Percentiles rank a stretch among this genome's conserved stretches.
These are phyloP conservation scores for Lachnellula subtilissima DNA, from an alignment of 2,329 filamentous ascomycete species.

Conservation along the genomic window DNA sequence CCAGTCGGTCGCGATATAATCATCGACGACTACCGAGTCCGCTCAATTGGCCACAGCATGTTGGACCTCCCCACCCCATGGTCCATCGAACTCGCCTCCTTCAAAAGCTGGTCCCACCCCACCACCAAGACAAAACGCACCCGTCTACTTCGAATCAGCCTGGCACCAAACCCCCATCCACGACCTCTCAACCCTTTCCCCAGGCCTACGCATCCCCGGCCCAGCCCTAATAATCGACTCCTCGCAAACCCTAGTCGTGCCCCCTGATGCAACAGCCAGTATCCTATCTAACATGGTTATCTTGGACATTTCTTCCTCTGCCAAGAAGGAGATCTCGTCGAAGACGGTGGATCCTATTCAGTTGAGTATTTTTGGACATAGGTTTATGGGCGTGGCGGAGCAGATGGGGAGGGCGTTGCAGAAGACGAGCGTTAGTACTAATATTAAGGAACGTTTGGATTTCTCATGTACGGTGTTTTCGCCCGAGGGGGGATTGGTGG, in stretches of 20 bases:
- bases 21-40: constrained; percentile 64
- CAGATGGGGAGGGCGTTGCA: constrained; percentile 74
- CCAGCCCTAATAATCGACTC: constrained; percentile 82
- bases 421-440: constrained; percentile 59
- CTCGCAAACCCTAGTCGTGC: constrained; percentile 85
- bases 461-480: constrained; percentile 78
- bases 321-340: neutral
- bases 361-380: constrained; percentile 70
- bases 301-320: constrained; percentile 55
- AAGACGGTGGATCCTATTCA: constrained; percentile 53
- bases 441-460: constrained; percentile 66
- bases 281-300: constrained; percentile 75
- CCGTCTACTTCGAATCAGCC: constrained; percentile 60
- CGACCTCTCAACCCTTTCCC: constrained; percentile 46
- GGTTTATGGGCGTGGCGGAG: constrained; percentile 79
- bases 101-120: constrained; percentile 60
- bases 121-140: constrained; percentile 32
- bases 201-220: constrained; percentile 40
- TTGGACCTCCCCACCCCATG: neutral
- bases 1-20: constrained; percentile 56
- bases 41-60: constrained; percentile 60
- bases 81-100: constrained; percentile 66
- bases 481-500: constrained; percentile 65
- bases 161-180: constrained; percentile 66
- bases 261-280: constrained; percentile 64